A percentile compares a stretch with the other conserved stretches of the same genome.
These are phyloP conservation scores for Psilocybe tampanensis DNA, from an alignment of 768 basidiomycete species.

Conservation along the genomic window DNA sequence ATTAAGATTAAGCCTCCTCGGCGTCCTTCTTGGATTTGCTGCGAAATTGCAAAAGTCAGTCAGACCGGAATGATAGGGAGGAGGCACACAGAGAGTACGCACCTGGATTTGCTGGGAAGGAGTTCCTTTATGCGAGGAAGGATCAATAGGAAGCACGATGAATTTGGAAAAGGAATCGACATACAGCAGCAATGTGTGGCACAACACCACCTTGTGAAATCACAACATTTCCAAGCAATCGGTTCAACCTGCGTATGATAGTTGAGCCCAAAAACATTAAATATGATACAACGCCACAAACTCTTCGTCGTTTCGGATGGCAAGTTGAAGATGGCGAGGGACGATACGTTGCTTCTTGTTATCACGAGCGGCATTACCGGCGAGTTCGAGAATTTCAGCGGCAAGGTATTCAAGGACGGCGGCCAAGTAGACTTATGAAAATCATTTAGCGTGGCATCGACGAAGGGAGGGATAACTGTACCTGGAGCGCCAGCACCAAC, in stretches of 20 bases:
- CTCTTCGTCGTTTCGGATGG: constrained; percentile 95
- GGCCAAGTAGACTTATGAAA: constrained; percentile 91
- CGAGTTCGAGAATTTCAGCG: constrained; percentile 92
- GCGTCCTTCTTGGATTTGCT: constrained; percentile 45
- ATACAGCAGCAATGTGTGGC: constrained; percentile 65
- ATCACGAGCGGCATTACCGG: constrained; percentile 87
- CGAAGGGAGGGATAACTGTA: constrained; percentile 28
- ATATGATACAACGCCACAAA: constrained; percentile 31
- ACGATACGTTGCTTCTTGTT: constrained; percentile 97
- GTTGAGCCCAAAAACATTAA: constrained; percentile 3
- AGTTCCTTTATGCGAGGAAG: constrained; percentile 33
- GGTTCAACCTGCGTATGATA: constrained; percentile 53
- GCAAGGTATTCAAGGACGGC: constrained; percentile 92
- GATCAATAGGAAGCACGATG: constrained; percentile 3
- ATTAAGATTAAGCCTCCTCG: constrained; percentile 37
- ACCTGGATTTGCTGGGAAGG: constrained; percentile 43
- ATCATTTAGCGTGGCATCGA: constrained; percentile 1
- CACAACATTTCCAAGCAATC: constrained; percentile 77
- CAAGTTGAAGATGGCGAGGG: constrained; percentile 92
- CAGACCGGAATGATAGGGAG: not conserved
- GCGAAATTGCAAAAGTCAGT: not conserved
- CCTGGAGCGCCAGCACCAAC: constrained; percentile 89
- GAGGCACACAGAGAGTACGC: not conserved
- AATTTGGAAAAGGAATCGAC: constrained; percentile 5
- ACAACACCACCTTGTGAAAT: constrained; percentile 97